Base-by-base conservation (phyloP, 345 rosid genomes). In the Aethionema arabicum region DNA sequence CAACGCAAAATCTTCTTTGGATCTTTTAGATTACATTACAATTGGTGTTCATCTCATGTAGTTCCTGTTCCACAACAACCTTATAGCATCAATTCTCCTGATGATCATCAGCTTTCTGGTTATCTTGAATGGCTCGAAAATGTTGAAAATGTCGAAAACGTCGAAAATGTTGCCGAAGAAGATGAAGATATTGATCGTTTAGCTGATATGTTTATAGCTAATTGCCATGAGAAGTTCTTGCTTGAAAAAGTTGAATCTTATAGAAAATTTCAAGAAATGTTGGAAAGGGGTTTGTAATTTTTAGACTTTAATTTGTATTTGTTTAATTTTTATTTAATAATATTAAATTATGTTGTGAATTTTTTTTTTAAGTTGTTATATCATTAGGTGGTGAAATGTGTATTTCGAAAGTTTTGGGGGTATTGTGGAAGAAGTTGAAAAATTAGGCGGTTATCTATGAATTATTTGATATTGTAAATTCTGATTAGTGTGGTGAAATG, bases 241-340 rank as follows among this genome's bases (percentile, higher is more conserved):
- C 65, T 90, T 62, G 99, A 90, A 90, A 93, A 93, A 77, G 90
- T 84, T 32, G 99, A 93, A 73, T 93, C 99, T 6, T 79, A 85
- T 57, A 79, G 99, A 78, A 90, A 85, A 74, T 90, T 85, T 67
- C 92, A 90, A 37, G 99, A 90, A 66, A 90, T 93, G 96, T 78
- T 93, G 61, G 88, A 88, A 14, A 85, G 96, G 80, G 77, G 97
- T 79, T 66, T 90, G 71, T 93, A 83, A 92, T 61, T 55, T 54
- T 16, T 69, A 62, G 47, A 33, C 56, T 70, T 55, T n/a, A n/a
- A n/a, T n/a, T n/a, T 63, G 51, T 35, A 27, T 50, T 35, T 35
- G 46, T 63, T 56, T 40, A 56, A 13, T 41, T 47, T 13, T 70
- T 46, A 35, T 33, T 65, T 42, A 56, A 56, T 27, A 29, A 35